Base-by-base conservation (phyloP, 2,329 filamentous ascomycete genomes). In the Tolypocladium album region DNA sequence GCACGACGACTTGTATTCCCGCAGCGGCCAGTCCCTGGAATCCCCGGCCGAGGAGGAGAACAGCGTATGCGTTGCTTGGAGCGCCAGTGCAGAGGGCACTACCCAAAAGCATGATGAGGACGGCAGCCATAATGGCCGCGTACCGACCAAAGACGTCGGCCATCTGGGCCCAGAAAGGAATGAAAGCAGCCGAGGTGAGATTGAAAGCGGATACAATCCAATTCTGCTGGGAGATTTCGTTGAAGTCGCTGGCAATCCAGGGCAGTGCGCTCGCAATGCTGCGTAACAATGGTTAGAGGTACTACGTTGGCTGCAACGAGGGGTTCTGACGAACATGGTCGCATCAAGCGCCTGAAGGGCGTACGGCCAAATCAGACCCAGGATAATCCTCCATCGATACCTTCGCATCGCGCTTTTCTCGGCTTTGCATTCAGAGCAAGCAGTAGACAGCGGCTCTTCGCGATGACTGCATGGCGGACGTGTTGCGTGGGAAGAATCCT, bases 121-220 rank as follows among this genome's bases (percentile, higher is more conserved):
- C 76, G 39, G 83, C 76, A 11, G 78, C 73, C 56, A 87, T 84
- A 9, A 89, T 73, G 6, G 81, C 75, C 7, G 73, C 74, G 67
- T 88, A 82, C 2, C 86, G 79, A 20, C 86, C 86, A 64, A 86
- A 88, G 36, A 88, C 78, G 64, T 89, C 84, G 20, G 83, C 80
- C 53, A 86, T 76, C 64, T 88, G 85, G 1, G 82, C 84, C 73
- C 85, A 88, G 58, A 82, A 80, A 4, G 86, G 86, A 11, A 88
- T 84, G 64, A 88, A 88, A 1, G 85, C 81, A 1, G 86, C 85
- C 0, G 83, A 83, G 0, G 85, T 86, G 17, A 90, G 75, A 58
- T 85, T 88, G 71, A 88, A 89, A 8, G 85, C 78, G 0, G 86
- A 86, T 22, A 88, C 82, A 66, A 90, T 87, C 85, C 85, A 88